phyloP scores from a whole-genome alignment of 2,329 filamentous ascomycete species.

The Talaromyces atroroseus region DNA sequence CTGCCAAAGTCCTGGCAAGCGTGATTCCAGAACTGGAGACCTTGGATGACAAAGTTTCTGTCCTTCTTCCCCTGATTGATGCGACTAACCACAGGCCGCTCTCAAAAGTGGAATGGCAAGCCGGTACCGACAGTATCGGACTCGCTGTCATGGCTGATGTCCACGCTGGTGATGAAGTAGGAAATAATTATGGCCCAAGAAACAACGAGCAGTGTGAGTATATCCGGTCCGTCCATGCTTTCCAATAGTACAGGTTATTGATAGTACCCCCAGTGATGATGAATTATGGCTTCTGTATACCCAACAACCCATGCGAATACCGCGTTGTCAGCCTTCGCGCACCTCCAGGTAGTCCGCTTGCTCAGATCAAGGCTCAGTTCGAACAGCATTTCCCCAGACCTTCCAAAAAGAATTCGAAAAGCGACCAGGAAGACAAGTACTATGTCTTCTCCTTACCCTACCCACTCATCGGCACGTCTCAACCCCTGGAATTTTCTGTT shows the following conservation, averaged over 20 bases:
- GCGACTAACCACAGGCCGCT: slow-evolving; percentile 65
- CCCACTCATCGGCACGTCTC: slow-evolving; percentile 31
- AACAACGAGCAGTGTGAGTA: slow-evolving; percentile 61
- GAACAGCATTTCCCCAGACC: slow-evolving; percentile 28
- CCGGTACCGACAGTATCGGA: slow-evolving; percentile 32
- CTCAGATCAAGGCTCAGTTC: slow-evolving; percentile 30
- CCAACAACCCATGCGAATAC: slow-evolving; percentile 40
- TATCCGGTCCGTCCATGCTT: not conserved
- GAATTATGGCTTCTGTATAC: slow-evolving; percentile 44
- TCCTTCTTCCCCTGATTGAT: slow-evolving; percentile 66
- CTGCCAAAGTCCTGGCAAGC: slow-evolving; percentile 38
- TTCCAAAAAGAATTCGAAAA: slow-evolving; percentile 18
- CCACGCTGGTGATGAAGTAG: slow-evolving; percentile 49
- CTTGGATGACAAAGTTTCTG: slow-evolving; percentile 54
- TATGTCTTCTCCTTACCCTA: slow-evolving; percentile 43
- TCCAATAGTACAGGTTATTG: not conserved
- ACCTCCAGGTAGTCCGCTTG: slow-evolving; percentile 35
- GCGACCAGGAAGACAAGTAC: slow-evolving; percentile 29
- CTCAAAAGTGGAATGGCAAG: slow-evolving; percentile 56
- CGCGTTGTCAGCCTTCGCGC: slow-evolving; percentile 37
- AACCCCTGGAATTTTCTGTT: slow-evolving; percentile 34
- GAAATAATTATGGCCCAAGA: slow-evolving; percentile 70
- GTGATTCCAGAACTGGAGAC: slow-evolving; percentile 33
- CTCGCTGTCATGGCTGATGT: slow-evolving; percentile 44
- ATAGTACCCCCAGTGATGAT: slow-evolving; percentile 31